These are phyloP conservation scores for Trichoderma pleuroti DNA, from an alignment of 2,329 filamentous ascomycete genomes.

Conservation along the genomic window DNA sequence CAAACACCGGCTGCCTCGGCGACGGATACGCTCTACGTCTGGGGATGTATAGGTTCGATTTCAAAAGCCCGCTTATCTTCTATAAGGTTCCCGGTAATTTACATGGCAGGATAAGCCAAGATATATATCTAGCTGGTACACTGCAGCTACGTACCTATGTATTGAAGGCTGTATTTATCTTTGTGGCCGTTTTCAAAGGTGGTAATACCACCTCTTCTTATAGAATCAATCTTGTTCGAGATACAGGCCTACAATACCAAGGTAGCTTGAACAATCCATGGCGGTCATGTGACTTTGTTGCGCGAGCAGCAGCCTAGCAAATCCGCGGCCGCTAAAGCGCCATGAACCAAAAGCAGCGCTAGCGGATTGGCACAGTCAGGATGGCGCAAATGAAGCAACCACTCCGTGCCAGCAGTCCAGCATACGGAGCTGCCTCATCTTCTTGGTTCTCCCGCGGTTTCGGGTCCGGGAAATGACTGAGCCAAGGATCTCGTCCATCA, in stretches of 20 bases:
- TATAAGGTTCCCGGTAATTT: no score
- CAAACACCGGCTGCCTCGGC: no score
- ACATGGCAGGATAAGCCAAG: no score
- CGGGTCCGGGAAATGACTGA: not conserved
- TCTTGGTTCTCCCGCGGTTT: not conserved
- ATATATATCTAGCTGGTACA: no score
- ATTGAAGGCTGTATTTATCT: not conserved
- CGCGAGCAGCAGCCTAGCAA: not conserved
- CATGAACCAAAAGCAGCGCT: not conserved
- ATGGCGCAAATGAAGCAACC: not conserved
- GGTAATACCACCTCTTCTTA: not conserved
- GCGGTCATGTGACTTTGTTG: not conserved
- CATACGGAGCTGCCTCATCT: not conserved
- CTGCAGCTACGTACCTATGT: not conserved
- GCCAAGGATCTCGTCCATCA: not conserved
- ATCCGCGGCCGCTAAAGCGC: not conserved
- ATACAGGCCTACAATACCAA: not conserved
- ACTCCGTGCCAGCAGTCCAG: not conserved
- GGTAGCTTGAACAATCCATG: not conserved
- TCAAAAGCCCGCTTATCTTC: no score
- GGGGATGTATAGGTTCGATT: no score
- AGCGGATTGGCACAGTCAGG: not conserved
- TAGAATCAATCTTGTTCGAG: not conserved
- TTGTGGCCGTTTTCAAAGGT: not conserved
- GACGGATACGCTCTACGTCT: no score